These are phyloP conservation scores for Leccinum holopus DNA, from an alignment of 1,284 basidiomycete species.

Conservation along the genomic window DNA sequence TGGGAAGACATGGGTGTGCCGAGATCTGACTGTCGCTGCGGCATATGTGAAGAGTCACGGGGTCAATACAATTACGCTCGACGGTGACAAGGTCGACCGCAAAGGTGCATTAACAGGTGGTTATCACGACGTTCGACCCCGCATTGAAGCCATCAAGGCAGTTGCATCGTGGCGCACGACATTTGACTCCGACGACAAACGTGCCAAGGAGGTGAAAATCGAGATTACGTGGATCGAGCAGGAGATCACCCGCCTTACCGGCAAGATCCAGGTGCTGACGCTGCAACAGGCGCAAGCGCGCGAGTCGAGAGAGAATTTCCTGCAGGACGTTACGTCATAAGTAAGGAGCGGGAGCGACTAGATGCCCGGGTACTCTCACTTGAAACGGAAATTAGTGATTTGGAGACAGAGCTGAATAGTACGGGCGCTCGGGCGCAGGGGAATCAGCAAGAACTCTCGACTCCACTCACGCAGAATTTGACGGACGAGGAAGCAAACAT, in stretches of 20 bases:
- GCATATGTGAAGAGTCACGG: constrained; percentile 94
- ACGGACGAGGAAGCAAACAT: constrained; percentile 69
- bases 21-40: constrained; percentile 88
- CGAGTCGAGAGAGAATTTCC: constrained; percentile 66
- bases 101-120: constrained; percentile 96
- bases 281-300: constrained; percentile 72
- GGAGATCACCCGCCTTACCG: constrained; percentile 77
- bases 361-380: constrained; percentile 62
- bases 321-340: constrained; percentile 63
- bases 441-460: constrained; percentile 71
- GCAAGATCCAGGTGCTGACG: constrained; percentile 71
- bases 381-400: constrained; percentile 68
- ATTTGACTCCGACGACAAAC: constrained; percentile 64
- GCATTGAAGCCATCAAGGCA: constrained; percentile 83
- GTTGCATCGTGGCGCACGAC: constrained; percentile 79
- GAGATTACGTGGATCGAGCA: constrained; percentile 79
- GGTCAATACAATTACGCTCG: constrained; percentile 96
- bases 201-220: constrained; percentile 72
- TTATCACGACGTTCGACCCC: constrained; percentile 90
- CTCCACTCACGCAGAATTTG: constrained; percentile 74
- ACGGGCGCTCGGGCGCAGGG: constrained; percentile 61
- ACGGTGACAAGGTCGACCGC: constrained; percentile 97
- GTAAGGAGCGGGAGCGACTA: constrained; percentile 72
- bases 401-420: constrained; percentile 67
- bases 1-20: constrained; percentile 94